phyloP scores from a whole-genome alignment of 1,139 yeast species.

The Geotrichum klebahnii region DNA sequence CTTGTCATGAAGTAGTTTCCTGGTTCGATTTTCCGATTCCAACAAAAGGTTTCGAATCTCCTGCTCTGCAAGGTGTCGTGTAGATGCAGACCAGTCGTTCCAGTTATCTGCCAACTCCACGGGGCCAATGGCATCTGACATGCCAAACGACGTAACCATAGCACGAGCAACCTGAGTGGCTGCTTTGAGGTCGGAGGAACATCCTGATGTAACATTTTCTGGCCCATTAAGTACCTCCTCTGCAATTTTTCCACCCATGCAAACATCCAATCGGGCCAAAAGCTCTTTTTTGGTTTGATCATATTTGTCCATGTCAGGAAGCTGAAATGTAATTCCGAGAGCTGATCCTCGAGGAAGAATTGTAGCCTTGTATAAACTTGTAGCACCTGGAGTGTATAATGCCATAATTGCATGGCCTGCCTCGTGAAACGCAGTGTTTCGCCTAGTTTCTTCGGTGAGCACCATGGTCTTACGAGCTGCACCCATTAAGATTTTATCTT shows the following conservation, averaged over 20 bases:
- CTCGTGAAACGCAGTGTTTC: constrained; percentile 95
- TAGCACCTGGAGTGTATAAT: constrained; percentile 90
- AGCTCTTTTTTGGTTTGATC: constrained; percentile 89
- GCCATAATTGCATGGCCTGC: constrained; percentile 99
- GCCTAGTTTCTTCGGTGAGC: constrained; percentile 88
- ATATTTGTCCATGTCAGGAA: constrained; percentile 97
- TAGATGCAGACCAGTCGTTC: constrained; percentile 80
- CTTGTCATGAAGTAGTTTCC: constrained; percentile 58
- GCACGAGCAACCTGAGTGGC: constrained; percentile 94
- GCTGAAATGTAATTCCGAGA: constrained; percentile 90
- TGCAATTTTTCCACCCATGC: constrained; percentile 98
- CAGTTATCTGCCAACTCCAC: constrained; percentile 56
- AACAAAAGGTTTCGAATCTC: constrained; percentile 77
- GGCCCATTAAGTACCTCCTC: constrained; percentile 83
- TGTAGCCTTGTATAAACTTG: constrained; percentile 93
- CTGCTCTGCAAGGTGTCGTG: constrained; percentile 85
- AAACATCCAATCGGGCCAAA: constrained; percentile 86
- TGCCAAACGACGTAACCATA: constrained; percentile 95
- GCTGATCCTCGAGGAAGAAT: constrained; percentile 96
- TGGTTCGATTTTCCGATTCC: constrained; percentile 74
- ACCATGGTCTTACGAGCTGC: constrained; percentile 99
- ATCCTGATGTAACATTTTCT: constrained; percentile 92
- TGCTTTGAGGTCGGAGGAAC: constrained; percentile 81
- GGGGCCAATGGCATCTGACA: constrained; percentile 93
- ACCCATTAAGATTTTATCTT: constrained; percentile 94